Conservation (phyloP, 1,284 basidiomycete species). For the Fistulinella cinereoalba region DNA sequence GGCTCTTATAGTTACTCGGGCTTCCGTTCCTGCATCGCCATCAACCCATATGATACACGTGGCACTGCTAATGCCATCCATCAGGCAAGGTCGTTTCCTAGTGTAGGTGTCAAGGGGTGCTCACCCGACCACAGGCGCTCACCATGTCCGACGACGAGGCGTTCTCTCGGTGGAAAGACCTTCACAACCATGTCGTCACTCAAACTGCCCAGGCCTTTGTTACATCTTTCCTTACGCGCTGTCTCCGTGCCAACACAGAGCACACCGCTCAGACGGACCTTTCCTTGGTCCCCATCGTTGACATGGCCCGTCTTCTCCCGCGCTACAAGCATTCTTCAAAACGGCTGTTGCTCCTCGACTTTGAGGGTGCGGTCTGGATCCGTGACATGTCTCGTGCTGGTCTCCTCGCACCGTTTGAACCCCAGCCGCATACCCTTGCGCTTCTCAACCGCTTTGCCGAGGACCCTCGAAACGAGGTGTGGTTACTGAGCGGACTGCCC, state of each 20-base stretch:
- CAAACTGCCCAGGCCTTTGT: conserved; percentile 87
- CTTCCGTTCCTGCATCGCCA: conserved; percentile 80
- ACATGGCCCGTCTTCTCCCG: conserved; percentile 51
- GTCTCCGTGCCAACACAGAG: conserved; percentile 66
- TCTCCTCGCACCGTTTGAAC: conserved; percentile 44
- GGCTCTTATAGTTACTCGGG: conserved; percentile 85
- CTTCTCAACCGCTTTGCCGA: conserved; percentile 60
- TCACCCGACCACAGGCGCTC: conserved; percentile 46
- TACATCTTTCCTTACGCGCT: conserved; percentile 73
- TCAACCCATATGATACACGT: conserved; percentile 81
- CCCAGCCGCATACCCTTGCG: conserved; percentile 54
- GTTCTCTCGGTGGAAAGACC: conserved; percentile 75
- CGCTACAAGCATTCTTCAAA: conserved; percentile 61
- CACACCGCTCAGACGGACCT: conserved; percentile 42
- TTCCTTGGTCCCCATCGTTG: conserved; percentile 47
- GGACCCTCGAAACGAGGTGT: conserved; percentile 74
- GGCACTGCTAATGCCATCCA: conserved; percentile 75
- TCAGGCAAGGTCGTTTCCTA: conserved; percentile 32
- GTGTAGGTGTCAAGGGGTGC: neutral
- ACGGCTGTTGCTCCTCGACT: conserved; percentile 72
- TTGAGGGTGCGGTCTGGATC: conserved; percentile 76
- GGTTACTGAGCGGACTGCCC: conserved; percentile 77
- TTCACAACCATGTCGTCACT: conserved; percentile 83
- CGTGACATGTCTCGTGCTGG: conserved; percentile 50
- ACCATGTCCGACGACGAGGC: conserved; percentile 78